Evolutionary conservation across 2,329 filamentous ascomycete genomes (phyloP).

Genomic region (Fusarium robinianum): DNA sequence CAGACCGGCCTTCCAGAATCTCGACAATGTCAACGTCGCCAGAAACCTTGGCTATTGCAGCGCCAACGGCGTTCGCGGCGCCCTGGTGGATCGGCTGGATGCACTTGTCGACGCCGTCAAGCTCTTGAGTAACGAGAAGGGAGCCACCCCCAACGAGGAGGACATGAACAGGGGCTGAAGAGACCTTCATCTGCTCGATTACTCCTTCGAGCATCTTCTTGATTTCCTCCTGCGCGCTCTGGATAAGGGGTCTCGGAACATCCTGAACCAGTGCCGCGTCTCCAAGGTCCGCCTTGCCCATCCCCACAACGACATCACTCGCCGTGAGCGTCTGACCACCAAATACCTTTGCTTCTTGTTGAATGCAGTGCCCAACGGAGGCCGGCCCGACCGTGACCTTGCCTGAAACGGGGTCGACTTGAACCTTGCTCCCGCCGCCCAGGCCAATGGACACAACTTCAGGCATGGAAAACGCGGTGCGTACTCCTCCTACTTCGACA

Average conservation of each 20-base stretch:
- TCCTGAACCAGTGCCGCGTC: constrained; percentile 37
- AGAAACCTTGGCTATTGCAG: constrained; percentile 60
- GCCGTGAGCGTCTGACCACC: constrained; percentile 58
- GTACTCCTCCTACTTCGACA: constrained; percentile 61
- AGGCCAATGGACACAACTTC: constrained; percentile 61
- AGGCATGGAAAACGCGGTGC: constrained; percentile 63
- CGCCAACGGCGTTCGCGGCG: constrained; percentile 64
- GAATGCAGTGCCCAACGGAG: constrained; percentile 58
- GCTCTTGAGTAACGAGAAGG: constrained; percentile 52
- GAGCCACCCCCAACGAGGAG: constrained; percentile 63
- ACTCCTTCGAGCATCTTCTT: constrained; percentile 54
- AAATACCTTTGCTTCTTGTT: constrained; percentile 54
- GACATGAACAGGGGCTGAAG: constrained; percentile 54
- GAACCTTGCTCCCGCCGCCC: constrained; percentile 54
- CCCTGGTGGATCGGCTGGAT: constrained; percentile 57
- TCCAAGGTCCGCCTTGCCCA: constrained; percentile 40
- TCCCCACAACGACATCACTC: constrained; percentile 54
- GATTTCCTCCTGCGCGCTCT: constrained; percentile 42
- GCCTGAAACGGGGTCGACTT: constrained; percentile 22
- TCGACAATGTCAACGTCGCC: constrained; percentile 59
- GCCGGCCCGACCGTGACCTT: constrained; percentile 57
- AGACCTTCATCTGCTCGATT: constrained; percentile 62
- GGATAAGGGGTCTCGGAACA: constrained; percentile 27
- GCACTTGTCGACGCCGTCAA: constrained; percentile 55
- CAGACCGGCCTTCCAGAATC: constrained; percentile 46